Conservation (phyloP, 163 green algal species). For the Prototheca cutis region DNA sequence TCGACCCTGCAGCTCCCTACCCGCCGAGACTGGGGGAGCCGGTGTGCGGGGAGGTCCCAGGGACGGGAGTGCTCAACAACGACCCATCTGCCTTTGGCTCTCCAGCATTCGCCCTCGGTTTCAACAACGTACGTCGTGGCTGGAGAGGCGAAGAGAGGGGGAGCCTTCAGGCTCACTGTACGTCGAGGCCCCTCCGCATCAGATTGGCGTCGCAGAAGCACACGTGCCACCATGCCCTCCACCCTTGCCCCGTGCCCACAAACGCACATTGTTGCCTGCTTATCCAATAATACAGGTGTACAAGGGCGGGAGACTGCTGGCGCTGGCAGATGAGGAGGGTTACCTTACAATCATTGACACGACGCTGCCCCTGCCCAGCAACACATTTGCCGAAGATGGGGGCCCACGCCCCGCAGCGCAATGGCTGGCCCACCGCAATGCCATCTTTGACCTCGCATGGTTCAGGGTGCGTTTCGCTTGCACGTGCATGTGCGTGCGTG, state of each 20-base stretch:
- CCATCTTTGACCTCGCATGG: conserved; percentile 72
- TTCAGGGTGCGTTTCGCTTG: too few relatives aligned
- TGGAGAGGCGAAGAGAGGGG: too few relatives aligned
- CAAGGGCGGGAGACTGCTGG: conserved; percentile 36
- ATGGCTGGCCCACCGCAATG: conserved; percentile 63
- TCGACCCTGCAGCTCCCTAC: conserved; percentile 14
- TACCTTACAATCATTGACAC: conserved; percentile 57
- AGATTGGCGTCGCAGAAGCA: too few relatives aligned
- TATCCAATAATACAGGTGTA: conserved; percentile 30
- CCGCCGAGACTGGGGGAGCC: conserved; percentile 17
- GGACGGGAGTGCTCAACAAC: conserved; percentile 12
- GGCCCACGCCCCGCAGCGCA: conserved; percentile 25
- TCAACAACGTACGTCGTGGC: too few relatives aligned
- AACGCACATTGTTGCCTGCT: neutral
- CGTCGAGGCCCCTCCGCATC: too few relatives aligned
- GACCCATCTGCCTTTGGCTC: conserved; percentile 6
- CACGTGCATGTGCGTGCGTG: too few relatives aligned
- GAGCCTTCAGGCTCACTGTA: too few relatives aligned
- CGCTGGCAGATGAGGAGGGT: conserved; percentile 65
- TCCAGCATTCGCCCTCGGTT: conserved; percentile 14
- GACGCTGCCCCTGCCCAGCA: conserved; percentile 15
- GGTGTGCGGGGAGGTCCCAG: neutral
- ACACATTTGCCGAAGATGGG: conserved; percentile 11
- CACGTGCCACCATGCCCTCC: too few relatives aligned
- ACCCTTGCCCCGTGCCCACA: too few relatives aligned